Base-by-base conservation (phyloP, 305 asterid genomes). In the Rubia tinctorum region DNA sequence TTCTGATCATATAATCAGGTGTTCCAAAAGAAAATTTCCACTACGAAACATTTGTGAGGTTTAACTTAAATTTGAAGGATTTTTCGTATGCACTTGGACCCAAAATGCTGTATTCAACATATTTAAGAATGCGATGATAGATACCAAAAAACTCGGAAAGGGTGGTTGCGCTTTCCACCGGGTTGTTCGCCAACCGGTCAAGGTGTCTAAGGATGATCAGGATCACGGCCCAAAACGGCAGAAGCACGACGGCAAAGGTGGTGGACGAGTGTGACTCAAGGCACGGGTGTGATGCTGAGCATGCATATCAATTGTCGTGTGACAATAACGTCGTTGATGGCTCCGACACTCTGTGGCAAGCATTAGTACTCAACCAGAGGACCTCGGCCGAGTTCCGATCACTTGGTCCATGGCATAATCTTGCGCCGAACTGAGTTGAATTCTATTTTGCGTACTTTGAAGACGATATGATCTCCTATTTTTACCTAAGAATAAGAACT, bases 221-320 rank as follows among this genome's bases (percentile, higher is more conserved):
- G 1, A 85, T 85, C 67, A 71, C 51, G 8, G 85, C 86, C 0
- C 1, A 7, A 5, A 78, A 84, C 5, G 82, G 89, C 6, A 25
- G 44, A 70, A 86, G 81, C 60, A 58, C 74, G 60, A 76, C 66
- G 14, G 84, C 91, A 0, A 85, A 77, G 77, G 87, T 85, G 44
- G 83, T 87, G 68, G 91, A 87, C n/a, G 91, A 85, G 74, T 83
- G 91, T 63, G 89, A 87, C 17, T 85, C 82, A 2, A 79, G 66
- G 77, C 9, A 20, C 22, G 86, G 88, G 0, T 85, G 89, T 42
- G 87, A 85, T n/a, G 0, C 7, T 7, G 84, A 83, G 42, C 86
- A 87, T 55, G 82, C 56, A 0, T 60, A 15, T 17, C 85, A 73
- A 40, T 82, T 83, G 7, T 86, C 86, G 2, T 85, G 89, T 39